Base-by-base conservation (phyloP, 345 rosid genomes). In the Gossypium bickii region DNA sequence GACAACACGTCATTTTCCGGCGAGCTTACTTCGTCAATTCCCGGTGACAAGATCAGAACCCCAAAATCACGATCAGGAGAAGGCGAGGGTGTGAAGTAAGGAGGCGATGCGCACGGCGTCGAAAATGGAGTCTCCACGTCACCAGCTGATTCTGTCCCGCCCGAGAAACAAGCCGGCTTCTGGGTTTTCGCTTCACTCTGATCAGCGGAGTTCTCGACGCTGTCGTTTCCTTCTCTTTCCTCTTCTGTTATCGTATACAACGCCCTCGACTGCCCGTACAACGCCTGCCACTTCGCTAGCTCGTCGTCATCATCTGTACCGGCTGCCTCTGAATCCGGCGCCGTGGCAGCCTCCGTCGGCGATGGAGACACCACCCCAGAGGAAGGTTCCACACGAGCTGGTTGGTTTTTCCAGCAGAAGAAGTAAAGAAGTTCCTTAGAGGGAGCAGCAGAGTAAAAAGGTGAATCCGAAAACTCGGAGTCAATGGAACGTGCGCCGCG, bases 351-450 rank as follows among this genome's bases (percentile, higher is more conserved):
- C 22, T 45, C 64, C 48, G 77, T 3, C 2, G 71, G 77, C 2
- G 73, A 58, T 2, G 81, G 72, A 3, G 83, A 70, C 49, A 80
- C 79, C 17, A 77, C 75, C 63, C 60, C 73, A 4, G 60, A 17
- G 0, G 79, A 71, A 9, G 92, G 86, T 71, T 86, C 90, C 29
- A 93, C 70, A 41, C 88, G 86, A 53, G 48, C 29, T 18, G 80
- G 75, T 75, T 87, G 86, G 75, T 81, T 86, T 77, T 83, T 91
- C 78, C 90, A 87, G 76, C 89, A 86, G 85, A 87, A 93, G 82
- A 88, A 87, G 89, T 90, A 89, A 9, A 89, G 89, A 17, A 89
- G 87, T 80, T 93, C 97, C 80, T 89, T 93, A 1, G 93, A 87
- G 2, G 89, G 88, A 66, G 82, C 70, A 38, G 71, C n/a, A 4